These are phyloP conservation scores for Paraurostyla sp. DNA, from an alignment of 73 alveolate genomes.

Conservation along the genomic window DNA sequence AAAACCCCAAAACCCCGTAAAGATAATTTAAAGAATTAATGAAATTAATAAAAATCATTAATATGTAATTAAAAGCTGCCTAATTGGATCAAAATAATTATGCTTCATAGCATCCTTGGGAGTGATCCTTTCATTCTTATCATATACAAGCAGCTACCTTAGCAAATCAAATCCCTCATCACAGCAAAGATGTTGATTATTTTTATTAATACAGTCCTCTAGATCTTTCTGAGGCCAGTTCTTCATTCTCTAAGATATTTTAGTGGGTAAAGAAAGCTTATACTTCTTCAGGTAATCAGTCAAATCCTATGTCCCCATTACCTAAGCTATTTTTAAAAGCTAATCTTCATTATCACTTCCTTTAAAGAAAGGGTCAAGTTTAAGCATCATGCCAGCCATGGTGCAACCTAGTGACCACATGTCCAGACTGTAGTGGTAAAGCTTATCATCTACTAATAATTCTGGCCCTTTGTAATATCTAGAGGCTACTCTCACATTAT, in stretches of 20 bases:
- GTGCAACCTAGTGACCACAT: constrained; percentile 96
- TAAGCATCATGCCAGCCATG: constrained; percentile 96
- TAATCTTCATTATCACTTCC: constrained; percentile 98
- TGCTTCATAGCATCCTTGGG: constrained; percentile 98
- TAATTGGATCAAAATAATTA: constrained; percentile 93
- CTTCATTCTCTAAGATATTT: constrained; percentile 59
- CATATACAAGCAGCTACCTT: constrained; percentile 96
- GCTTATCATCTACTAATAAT: constrained; percentile 87
- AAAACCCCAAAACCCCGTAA: neutral
- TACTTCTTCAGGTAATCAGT: constrained; percentile 86
- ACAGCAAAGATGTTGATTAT: constrained; percentile 91
- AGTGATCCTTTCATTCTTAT: constrained; percentile 93
- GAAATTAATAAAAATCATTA: no score
- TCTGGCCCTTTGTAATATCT: constrained; percentile 90
- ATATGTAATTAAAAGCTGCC: constrained; percentile 61
- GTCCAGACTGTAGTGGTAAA: constrained; percentile 93
- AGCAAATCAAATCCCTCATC: constrained; percentile 97
- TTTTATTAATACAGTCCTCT: constrained; percentile 88
- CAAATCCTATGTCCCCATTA: constrained; percentile 93
- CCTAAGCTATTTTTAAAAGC: constrained; percentile 96
- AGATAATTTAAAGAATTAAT: neutral
- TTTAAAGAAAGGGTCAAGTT: constrained; percentile 97
- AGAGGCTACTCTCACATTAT: constrained; percentile 89
- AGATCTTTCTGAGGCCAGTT: constrained; percentile 81
- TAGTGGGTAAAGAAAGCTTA: constrained; percentile 39